Base-by-base conservation (phyloP, 306 rosid genomes). In the Oemleria cerasiformis region DNA sequence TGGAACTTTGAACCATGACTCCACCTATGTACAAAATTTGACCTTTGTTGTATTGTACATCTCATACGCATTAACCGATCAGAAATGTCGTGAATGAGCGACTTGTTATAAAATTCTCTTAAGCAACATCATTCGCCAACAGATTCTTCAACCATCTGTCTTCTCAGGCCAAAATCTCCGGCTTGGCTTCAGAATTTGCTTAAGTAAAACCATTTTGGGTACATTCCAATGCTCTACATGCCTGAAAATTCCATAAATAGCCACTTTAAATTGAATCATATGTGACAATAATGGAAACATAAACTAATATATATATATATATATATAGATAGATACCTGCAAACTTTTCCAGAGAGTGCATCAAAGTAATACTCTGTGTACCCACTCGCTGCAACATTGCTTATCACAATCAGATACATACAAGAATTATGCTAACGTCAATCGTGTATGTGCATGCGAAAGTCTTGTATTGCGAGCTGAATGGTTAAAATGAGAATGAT, bases 201-300 rank as follows among this genome's bases (percentile, higher is more conserved):
- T 93, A 60, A 88, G 87, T 75, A 93, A 78, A 66, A 91, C 90
- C 94, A 80, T 83, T 82, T 93, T 93, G 1, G 96, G 98, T 75
- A 93, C 98, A 78, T 93, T 93, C 98, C 98, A 93, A 59, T 88
- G 89, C 87, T 93, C 98, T 68, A 84, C 89, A 72, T 93, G 96
- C 87, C 98, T 90, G 84, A 73, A 76, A 67, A 5, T 23, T 78
- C 72, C 20, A 41, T 2, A 40, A 45, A 62, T 8, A 84, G 42
- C 60, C 42, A 38, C 57, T 49, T 6, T 20, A 73, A 70, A 42
- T 47, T 47, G 51, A 47, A 47, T 4, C 15, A 11, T 11, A 66
- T 40, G 68, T 36, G 67, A 67, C 56, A 63, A 56, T 19, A 16
- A 49, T 55, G 65, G 14, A 63, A 56, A 48, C 44, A 69, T 78